phyloP scores from a whole-genome alignment of 2,329 filamentous ascomycete genomes.

The Venturia pyrina region DNA sequence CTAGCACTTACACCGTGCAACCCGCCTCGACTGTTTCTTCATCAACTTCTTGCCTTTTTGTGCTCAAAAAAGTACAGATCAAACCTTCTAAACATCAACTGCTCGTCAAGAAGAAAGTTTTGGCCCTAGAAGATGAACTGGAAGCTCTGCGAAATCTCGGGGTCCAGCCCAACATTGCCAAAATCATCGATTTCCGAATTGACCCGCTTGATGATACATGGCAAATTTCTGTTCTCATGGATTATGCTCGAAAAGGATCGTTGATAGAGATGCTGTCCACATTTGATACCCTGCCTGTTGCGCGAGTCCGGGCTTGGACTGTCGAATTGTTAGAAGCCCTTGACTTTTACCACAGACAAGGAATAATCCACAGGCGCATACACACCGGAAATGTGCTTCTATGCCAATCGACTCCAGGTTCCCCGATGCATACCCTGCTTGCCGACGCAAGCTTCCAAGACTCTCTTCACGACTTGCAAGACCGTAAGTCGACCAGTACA shows the following conservation, averaged over 20 bases:
- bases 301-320: slow-evolving; percentile 80
- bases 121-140: slow-evolving; percentile 65
- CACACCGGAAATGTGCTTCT: slow-evolving; percentile 72
- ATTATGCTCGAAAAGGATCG: slow-evolving; percentile 72
- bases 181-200: slow-evolving; percentile 76
- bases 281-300: slow-evolving; percentile 61
- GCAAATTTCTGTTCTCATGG: slow-evolving; percentile 65
- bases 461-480: slow-evolving; percentile 53
- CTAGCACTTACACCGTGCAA: neutral
- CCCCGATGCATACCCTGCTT: slow-evolving; percentile 59
- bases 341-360: slow-evolving; percentile 76
- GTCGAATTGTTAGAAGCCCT: slow-evolving; percentile 82
- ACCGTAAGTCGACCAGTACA: slow-evolving; percentile 40
- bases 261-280: slow-evolving; percentile 73
- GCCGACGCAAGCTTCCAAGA: slow-evolving; percentile 64
- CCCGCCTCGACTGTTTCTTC: neutral
- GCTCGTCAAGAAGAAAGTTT: slow-evolving; percentile 65
- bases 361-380: slow-evolving; percentile 73
- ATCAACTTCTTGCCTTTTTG: neutral
- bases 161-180: slow-evolving; percentile 62
- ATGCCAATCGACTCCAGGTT: slow-evolving; percentile 57
- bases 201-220: slow-evolving; percentile 45
- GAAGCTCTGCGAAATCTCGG: slow-evolving; percentile 64
- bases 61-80: slow-evolving; percentile 10
- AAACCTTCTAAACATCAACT: slow-evolving; percentile 43